Base-by-base conservation (phyloP, 805 yeast species). In the Osmozyma mogii region DNA sequence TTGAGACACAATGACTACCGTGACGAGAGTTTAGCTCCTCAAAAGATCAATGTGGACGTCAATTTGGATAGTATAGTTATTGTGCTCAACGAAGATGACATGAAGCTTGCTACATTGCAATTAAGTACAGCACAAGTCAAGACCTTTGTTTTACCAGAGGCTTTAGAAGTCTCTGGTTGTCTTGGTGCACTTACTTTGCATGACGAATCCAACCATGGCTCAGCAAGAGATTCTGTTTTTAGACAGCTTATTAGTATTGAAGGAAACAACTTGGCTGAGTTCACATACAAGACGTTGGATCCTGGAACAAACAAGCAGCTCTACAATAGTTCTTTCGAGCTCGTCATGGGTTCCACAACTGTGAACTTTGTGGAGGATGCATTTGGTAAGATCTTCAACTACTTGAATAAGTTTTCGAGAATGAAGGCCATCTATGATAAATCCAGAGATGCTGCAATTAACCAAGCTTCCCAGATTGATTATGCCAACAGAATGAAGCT, bases 381-480 rank as follows among this genome's bases (percentile, higher is more conserved):
- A 0, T 68, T 87, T 34, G 67, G 76, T 19, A 70, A 78, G 40
- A 69, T 94, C 8, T 46, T 80, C 17, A 63, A 69, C 8, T 89
- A 75, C 44, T 58, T 85, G 44, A 73, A 73, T 40, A 81, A 80
- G 42, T 83, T 94, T 46, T 79, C 75, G 35, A 71, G 71, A 42
- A 84, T 89, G 95, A 92, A 92, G 53, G 73, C 72, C 4, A 65
- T 88, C n/a, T 94, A 83, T 52, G 98, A 92, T 46, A 62, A 71
- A 13, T 94, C 97, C 0, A 70, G 97, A 34, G 84, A 80, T 45
- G 84, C 87, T 8, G 95, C 97, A 0, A 71, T 85, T 41, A 73
- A 80, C 41, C 94, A 84, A 50, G 92, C 92, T 0, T 74, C 63
- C 25, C 76, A 75, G 38, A 64, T 78, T 24, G 72, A 73, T 30